phyloP scores from a whole-genome alignment of 306 rosid species.

The Rosa multiflora region DNA sequence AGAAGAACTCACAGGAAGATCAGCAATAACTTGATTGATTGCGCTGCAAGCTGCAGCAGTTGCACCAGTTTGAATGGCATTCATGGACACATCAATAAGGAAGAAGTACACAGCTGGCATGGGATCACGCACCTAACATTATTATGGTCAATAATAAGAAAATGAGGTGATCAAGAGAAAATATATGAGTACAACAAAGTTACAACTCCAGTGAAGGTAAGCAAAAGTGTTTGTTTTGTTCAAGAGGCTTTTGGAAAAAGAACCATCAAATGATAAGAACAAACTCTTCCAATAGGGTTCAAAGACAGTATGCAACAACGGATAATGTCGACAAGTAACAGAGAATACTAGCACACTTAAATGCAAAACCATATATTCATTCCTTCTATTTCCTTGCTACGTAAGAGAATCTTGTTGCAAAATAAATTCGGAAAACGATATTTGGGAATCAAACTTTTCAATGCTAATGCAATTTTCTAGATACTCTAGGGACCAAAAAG shows the following conservation, averaged over 20 bases:
- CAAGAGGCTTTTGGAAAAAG: background rate
- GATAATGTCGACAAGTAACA: background rate
- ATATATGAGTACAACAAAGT: background rate
- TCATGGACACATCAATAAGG: slow-evolving; percentile 95
- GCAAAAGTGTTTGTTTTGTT: background rate
- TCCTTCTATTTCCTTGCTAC: background rate
- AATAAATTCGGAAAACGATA: background rate
- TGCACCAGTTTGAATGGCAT: slow-evolving; percentile 97
- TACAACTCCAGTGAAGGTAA: slow-evolving; percentile 1
- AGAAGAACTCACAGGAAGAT: slow-evolving; percentile 82
- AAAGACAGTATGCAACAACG: background rate
- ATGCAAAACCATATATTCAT: background rate
- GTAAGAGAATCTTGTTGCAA: background rate
- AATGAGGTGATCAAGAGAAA: slow-evolving; percentile 16
- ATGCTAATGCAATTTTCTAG: background rate
- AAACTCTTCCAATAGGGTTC: background rate
- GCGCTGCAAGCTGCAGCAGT: slow-evolving; percentile 99
- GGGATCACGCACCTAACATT: slow-evolving; percentile 86
- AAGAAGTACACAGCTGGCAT: slow-evolving; percentile 97
- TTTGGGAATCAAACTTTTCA: background rate
- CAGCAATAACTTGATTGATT: slow-evolving; percentile 84
- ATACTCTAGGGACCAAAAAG: background rate
- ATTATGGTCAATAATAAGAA: slow-evolving; percentile 13
- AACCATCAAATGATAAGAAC: background rate
- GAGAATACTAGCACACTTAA: too few species aligned